Conservation (phyloP, 2,329 filamentous ascomycete genomes). For the Sporothrix mexicana region DNA sequence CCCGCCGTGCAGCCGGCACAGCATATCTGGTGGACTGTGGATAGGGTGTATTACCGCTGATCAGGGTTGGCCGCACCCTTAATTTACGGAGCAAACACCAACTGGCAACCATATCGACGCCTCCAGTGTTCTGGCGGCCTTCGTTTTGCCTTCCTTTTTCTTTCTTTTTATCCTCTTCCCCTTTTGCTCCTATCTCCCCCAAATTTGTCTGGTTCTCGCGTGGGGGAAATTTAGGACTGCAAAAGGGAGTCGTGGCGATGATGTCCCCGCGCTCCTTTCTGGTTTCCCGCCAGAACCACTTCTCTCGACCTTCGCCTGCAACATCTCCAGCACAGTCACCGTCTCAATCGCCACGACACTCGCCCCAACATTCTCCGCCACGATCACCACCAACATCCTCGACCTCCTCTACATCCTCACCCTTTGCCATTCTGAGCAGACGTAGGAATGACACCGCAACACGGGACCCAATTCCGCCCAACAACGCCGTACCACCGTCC, state of each 20-base stretch:
- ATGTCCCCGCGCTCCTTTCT: slow-evolving; percentile 51
- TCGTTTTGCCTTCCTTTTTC: slow-evolving; percentile 12
- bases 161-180: background rate
- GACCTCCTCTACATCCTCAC: background rate
- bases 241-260: slow-evolving; percentile 39
- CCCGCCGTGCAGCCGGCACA: slow-evolving; percentile 30
- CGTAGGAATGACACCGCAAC: slow-evolving; percentile 19
- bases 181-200: background rate
- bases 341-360: slow-evolving; percentile 27
- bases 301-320: slow-evolving; percentile 38
- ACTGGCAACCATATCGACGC: slow-evolving; percentile 16
- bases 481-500: slow-evolving; percentile 25
- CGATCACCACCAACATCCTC: slow-evolving; percentile 13
- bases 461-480: slow-evolving; percentile 20
- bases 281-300: slow-evolving; percentile 45
- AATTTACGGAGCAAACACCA: slow-evolving; percentile 26
- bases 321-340: slow-evolving; percentile 34
- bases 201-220: slow-evolving; percentile 1
- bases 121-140: background rate
- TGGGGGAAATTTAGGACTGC: slow-evolving; percentile 18
- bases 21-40: slow-evolving; percentile 26
- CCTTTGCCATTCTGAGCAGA: slow-evolving; percentile 15
- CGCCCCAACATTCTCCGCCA: slow-evolving; percentile 25
- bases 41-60: slow-evolving; percentile 29
- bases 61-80: slow-evolving; percentile 23